phyloP scores from a whole-genome alignment of 352 stramenopile species.

The Pythium vanterpoolii region DNA sequence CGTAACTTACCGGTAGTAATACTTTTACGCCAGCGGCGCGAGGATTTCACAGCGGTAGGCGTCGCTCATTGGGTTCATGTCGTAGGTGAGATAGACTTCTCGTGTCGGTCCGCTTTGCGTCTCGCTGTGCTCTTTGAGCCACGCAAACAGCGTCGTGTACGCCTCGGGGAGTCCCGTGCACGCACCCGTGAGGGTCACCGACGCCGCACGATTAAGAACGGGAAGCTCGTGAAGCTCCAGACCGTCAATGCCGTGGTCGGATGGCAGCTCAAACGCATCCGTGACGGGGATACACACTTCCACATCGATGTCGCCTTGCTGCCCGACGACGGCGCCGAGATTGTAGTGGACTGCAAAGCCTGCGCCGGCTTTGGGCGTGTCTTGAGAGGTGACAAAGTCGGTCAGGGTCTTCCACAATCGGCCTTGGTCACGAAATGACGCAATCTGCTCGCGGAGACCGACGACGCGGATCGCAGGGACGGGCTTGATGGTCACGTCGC shows the following conservation, averaged over 20 bases:
- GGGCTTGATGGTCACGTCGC: not conserved
- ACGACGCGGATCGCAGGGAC: slow-evolving; percentile 3
- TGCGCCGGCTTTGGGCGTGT: not conserved
- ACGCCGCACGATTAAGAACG: slow-evolving; percentile 27
- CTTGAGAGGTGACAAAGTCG: not conserved
- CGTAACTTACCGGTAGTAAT: no score
- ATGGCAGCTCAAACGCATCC: slow-evolving; percentile 12
- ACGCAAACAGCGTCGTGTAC: slow-evolving; percentile 25
- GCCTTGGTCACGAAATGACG: slow-evolving; percentile 3
- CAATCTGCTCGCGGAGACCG: slow-evolving; percentile 2
- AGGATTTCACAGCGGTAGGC: slow-evolving; percentile 12
- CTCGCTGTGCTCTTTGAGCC: slow-evolving; percentile 8
- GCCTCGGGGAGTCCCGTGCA: slow-evolving; percentile 23
- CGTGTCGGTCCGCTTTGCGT: slow-evolving; percentile 3
- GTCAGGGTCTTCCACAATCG: slow-evolving; percentile 8
- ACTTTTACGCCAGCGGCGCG: slow-evolving; percentile 7
- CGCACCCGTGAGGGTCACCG: slow-evolving; percentile 31
- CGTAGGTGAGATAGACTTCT: slow-evolving; percentile 19
- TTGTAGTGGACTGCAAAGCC: slow-evolving; percentile 12
- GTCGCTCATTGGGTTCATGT: not conserved
- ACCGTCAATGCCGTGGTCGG: not conserved
- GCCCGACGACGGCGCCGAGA: slow-evolving; percentile 5
- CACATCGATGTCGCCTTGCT: slow-evolving; percentile 25
- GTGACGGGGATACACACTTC: slow-evolving; percentile 44
- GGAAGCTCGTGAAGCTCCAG: slow-evolving; percentile 27